Conservation (phyloP, 257 asterid species). For the Solanum sejunctum region DNA sequence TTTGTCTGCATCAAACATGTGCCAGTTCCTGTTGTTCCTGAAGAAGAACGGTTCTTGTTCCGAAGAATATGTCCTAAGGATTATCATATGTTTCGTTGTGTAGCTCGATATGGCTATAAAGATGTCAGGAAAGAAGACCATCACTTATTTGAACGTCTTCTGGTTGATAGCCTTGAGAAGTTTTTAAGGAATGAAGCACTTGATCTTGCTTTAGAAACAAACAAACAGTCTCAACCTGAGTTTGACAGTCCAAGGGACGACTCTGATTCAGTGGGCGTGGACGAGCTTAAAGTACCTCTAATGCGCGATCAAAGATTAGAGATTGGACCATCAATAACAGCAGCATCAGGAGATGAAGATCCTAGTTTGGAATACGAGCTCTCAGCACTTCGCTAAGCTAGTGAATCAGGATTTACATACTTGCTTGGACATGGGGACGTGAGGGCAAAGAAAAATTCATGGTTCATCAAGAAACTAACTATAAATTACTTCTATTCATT, state of each 20-base stretch:
- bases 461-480: conserved; percentile 64
- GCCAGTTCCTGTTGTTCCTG: conserved; percentile 83
- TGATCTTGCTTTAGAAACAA: conserved; percentile 52
- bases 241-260: conserved; percentile 33
- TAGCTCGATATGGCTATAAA: conserved; percentile 86
- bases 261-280: conserved; percentile 8
- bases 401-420: conserved; percentile 71
- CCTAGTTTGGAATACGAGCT: conserved; percentile 83
- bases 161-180: conserved; percentile 66
- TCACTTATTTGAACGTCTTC: conserved; percentile 63
- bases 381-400: conserved; percentile 62
- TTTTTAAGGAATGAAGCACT: conserved; percentile 72
- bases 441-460: conserved; percentile 70
- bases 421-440: conserved; percentile 84
- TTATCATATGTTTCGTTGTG: conserved; percentile 90
- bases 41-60: conserved; percentile 75
- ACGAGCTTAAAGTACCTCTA: conserved; percentile 43
- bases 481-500: conserved; percentile 81
- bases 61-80: conserved; percentile 79
- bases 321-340: conserved; percentile 32
- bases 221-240: conserved; percentile 10
- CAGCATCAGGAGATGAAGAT: conserved; percentile 50
- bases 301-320: conserved; percentile 27
- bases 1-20: conserved; percentile 89
- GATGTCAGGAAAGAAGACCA: conserved; percentile 88